Conservation (phyloP, 208 protist species). For the Wallacemonas sp. region DNA sequence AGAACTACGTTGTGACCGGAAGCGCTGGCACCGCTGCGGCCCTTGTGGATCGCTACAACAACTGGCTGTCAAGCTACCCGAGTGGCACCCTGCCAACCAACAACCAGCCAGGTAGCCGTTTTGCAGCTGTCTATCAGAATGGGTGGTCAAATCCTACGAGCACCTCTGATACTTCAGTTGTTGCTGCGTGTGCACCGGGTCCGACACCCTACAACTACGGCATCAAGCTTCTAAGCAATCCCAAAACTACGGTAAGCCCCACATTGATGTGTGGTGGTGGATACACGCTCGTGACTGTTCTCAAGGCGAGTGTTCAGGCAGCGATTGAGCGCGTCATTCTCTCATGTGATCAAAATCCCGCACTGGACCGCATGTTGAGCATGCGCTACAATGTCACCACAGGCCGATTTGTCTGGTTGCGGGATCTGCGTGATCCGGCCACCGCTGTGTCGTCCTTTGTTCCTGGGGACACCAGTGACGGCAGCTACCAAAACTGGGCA, state of each 20-base stretch:
- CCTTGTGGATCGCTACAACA: neutral
- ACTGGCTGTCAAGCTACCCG: neutral
- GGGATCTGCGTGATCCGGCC: neutral
- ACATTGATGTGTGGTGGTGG: slow-evolving; percentile 5
- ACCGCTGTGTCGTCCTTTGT: slow-evolving; percentile 7
- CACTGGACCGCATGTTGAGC: neutral
- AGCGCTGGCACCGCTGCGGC: too few species aligned
- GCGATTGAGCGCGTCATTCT: neutral
- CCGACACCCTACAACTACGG: slow-evolving; percentile 9
- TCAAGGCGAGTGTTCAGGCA: slow-evolving; percentile 8
- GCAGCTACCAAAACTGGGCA: slow-evolving; percentile 12
- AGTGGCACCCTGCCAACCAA: neutral
- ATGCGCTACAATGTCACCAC: slow-evolving; percentile 2
- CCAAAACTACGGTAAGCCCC: neutral
- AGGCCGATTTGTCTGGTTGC: neutral
- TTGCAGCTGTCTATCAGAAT: neutral
- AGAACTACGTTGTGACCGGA: neutral
- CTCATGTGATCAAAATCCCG: neutral
- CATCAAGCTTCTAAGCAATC: neutral
- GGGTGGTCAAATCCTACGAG: neutral
- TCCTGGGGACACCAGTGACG: neutral
- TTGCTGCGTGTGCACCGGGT: neutral
- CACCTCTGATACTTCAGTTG: too few species aligned
- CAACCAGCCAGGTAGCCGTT: neutral
- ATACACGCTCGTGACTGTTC: slow-evolving; percentile 4